phyloP scores from a whole-genome alignment of 441 rosid genomes.

The Euphorbia schlechtendalii region DNA sequence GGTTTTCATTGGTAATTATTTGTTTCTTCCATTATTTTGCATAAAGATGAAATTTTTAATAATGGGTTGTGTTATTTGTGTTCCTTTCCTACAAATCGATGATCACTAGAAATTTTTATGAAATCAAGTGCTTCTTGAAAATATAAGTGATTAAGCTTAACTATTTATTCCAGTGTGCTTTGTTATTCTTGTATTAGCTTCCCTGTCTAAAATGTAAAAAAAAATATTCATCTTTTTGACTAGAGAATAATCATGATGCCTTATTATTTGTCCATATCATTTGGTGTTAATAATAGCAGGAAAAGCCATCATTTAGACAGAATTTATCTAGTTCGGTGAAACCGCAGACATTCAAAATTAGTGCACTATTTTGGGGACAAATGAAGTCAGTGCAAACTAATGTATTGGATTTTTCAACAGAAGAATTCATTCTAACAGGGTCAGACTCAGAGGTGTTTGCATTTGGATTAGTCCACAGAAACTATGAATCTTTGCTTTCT shows the following conservation, averaged over 20 bases:
- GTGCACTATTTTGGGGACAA: slow-evolving; percentile 71
- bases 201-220: not conserved
- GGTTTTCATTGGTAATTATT: not conserved
- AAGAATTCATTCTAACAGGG: slow-evolving; percentile 43
- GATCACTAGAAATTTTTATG: not conserved
- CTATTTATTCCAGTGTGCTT: not conserved
- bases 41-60: not conserved
- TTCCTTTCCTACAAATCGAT: not conserved
- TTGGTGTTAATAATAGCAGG: slow-evolving; percentile 28
- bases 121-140: not conserved
- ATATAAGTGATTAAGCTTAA: not conserved
- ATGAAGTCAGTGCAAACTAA: slow-evolving; percentile 42
- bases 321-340: slow-evolving; percentile 16
- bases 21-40: not conserved
- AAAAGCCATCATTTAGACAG: slow-evolving; percentile 25
- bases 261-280: not conserved
- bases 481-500: not conserved
- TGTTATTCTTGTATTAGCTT: slow-evolving; percentile 1
- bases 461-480: slow-evolving; percentile 13
- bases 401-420: slow-evolving; percentile 41
- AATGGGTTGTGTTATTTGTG: not conserved
- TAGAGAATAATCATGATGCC: not conserved
- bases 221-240: not conserved
- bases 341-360: slow-evolving; percentile 26
- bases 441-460: slow-evolving; percentile 51